Evolutionary conservation across 2,329 filamentous ascomycete genomes (phyloP).

Genomic region (Botrytis elliptica): DNA sequence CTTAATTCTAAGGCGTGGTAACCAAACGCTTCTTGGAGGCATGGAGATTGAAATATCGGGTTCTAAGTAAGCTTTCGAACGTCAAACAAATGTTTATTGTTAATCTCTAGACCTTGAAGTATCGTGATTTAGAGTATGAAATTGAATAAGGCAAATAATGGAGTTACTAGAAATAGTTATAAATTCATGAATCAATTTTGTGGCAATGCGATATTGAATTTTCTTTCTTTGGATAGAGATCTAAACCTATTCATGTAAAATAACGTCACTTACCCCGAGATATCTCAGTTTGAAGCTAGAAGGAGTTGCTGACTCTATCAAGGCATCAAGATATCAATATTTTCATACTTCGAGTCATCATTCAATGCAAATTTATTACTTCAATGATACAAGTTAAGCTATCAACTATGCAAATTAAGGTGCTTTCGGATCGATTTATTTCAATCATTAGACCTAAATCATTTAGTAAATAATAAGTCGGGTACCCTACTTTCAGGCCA

Average conservation of each 20-base stretch:
- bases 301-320: too few species aligned
- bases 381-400: background rate
- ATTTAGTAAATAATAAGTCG: too few species aligned
- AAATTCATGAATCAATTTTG: too few species aligned
- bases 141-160: background rate
- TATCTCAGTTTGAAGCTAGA: background rate
- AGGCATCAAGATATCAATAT: background rate
- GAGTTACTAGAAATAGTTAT: background rate
- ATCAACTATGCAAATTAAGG: background rate
- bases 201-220: background rate
- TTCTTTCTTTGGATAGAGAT: background rate
- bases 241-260: background rate
- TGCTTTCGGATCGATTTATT: too few species aligned
- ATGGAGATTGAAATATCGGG: background rate
- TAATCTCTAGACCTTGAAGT: background rate
- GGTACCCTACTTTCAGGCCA: too few species aligned
- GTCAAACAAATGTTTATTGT: too few species aligned
- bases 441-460: too few species aligned
- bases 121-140: background rate
- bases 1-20: background rate
- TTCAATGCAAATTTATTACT: background rate
- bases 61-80: background rate
- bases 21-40: background rate
- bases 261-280: background rate
- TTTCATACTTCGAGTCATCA: background rate